Evolutionary conservation across 208 protist genomes (phyloP).

Genomic region (Trypanosoma scelopori): DNA sequence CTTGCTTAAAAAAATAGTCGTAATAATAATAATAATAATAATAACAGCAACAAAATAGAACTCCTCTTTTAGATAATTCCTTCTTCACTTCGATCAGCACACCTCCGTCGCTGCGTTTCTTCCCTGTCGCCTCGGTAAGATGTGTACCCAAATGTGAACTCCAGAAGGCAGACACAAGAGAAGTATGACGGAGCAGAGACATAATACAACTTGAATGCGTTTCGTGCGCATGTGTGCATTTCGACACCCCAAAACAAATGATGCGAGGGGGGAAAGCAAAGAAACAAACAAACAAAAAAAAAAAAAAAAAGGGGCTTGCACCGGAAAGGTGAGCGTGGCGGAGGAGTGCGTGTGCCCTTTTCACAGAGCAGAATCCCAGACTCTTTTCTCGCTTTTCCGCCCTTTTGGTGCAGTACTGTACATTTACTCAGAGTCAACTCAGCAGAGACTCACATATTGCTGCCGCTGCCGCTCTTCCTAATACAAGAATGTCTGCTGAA

Average conservation of each 20-base stretch:
- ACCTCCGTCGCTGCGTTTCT: too few relatives aligned
- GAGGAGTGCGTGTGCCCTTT: constrained; percentile 2
- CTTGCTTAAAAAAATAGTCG: too few relatives aligned
- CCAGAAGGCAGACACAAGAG: not conserved
- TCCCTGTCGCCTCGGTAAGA: not conserved
- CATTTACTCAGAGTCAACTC: too few relatives aligned
- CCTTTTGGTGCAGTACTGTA: not conserved
- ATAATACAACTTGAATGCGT: too few relatives aligned
- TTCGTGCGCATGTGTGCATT: too few relatives aligned
- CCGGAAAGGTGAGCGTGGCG: too few relatives aligned
- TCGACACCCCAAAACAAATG: not conserved
- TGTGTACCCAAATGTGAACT: not conserved
- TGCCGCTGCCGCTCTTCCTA: constrained; percentile 18
- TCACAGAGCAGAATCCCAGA: not conserved
- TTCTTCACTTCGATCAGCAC: not conserved
- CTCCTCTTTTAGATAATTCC: too few relatives aligned
- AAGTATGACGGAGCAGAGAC: not conserved
- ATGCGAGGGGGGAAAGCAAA: constrained; percentile 9
- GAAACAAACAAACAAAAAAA: constrained; percentile 21
- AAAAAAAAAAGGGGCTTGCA: too few relatives aligned
- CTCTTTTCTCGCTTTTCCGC: constrained; percentile 1
- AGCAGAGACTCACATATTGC: too few relatives aligned
- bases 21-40: too few relatives aligned
- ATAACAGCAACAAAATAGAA: too few relatives aligned
- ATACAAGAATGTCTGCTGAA: constrained; percentile 76